These are phyloP conservation scores for Aurantiochytrium sp. DNA, from an alignment of 108 stramenopile genomes.

Conservation along the genomic window DNA sequence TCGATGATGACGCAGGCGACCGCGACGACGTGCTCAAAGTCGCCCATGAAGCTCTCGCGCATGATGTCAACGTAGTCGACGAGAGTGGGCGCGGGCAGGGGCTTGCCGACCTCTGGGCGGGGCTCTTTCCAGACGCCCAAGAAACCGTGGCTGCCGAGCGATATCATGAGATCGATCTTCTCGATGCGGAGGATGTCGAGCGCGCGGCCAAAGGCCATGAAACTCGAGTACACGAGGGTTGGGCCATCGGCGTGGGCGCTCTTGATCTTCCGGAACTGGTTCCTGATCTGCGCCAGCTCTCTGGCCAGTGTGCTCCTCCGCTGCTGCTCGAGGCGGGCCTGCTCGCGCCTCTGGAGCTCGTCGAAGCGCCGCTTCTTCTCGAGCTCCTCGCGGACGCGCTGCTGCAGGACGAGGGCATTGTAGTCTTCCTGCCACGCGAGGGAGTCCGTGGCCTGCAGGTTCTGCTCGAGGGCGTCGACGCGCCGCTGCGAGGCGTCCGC, in stretches of 20 bases:
- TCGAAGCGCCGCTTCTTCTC: background rate
- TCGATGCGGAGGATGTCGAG: background rate
- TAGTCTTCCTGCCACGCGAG: background rate
- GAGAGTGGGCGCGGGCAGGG: background rate
- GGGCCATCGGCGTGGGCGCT: background rate
- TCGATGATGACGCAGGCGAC: background rate
- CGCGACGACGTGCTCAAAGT: background rate
- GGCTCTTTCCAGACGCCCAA: conserved; percentile 8
- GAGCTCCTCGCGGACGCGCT: conserved; percentile 6
- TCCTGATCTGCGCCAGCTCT: background rate
- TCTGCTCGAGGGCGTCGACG: no score
- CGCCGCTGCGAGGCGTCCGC: no score
- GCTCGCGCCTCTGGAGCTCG: background rate
- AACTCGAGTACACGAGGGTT: background rate
- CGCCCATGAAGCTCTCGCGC: background rate
- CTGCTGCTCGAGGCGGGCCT: background rate
- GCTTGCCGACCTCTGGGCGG: background rate
- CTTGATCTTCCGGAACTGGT: background rate
- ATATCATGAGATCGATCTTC: background rate
- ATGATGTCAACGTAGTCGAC: background rate
- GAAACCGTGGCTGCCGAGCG: conserved; percentile 17
- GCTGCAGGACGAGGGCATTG: background rate
- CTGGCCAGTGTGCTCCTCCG: background rate
- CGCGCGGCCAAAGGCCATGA: background rate
- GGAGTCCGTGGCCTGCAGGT: no score